Conservation (phyloP, 345 rosid genomes). For the Syzygium jambos region DNA sequence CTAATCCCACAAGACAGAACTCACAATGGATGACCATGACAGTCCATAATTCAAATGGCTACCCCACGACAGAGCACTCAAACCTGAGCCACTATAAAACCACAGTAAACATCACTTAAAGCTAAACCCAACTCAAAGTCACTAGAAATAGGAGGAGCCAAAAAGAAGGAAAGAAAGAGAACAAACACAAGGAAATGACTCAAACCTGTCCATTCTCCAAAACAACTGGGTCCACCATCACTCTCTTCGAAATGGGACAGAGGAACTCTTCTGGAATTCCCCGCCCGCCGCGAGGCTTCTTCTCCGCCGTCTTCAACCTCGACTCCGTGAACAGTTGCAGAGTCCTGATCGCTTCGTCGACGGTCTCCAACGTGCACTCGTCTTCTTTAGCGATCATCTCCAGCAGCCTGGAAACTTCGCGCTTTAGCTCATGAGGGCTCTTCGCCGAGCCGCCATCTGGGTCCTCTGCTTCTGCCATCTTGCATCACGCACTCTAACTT, state of each 20-base stretch:
- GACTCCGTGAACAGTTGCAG: not conserved
- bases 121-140: not conserved
- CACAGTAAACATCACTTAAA: not conserved
- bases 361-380: constrained; percentile 14
- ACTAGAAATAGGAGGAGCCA: not conserved
- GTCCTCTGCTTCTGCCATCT: not conserved
- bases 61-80: not conserved
- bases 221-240: constrained; percentile 53
- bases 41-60: not conserved
- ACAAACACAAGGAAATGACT: not conserved
- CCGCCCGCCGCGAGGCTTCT: constrained; percentile 6
- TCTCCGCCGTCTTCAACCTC: constrained; percentile 11
- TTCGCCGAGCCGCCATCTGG: not conserved
- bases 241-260: constrained; percentile 37
- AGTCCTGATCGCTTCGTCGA: constrained; percentile 26
- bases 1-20: not conserved
- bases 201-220: constrained; percentile 51
- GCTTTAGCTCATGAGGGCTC: constrained; percentile 21
- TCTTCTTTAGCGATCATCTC: constrained; percentile 21
- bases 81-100: not conserved
- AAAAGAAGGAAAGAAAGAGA: not conserved
- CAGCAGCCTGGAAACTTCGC: constrained; percentile 23
- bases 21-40: not conserved
- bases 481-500: not conserved
- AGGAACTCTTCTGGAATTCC: constrained; percentile 22